Conservation (phyloP, 441 rosid genomes). For the Breynia disticha region DNA sequence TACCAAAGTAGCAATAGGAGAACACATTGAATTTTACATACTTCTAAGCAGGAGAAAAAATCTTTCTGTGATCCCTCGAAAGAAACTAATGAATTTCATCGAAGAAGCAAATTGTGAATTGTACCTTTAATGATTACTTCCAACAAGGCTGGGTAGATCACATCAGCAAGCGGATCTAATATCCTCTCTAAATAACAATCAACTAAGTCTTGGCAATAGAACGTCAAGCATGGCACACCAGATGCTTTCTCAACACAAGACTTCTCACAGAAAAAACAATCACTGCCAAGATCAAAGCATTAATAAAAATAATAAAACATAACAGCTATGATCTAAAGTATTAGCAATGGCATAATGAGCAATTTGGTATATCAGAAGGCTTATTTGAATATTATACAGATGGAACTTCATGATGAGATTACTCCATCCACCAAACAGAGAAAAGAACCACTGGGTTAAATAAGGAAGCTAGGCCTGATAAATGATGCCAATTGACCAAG, state of each 20-base stretch:
- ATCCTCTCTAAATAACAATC: slow-evolving; percentile 38
- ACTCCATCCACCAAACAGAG: too few relatives aligned
- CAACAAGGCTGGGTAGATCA: slow-evolving; percentile 62
- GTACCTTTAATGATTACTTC: slow-evolving; percentile 85
- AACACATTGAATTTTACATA: too few relatives aligned
- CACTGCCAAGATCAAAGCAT: slow-evolving; percentile 41
- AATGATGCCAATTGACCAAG: too few relatives aligned
- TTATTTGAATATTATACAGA: too few relatives aligned
- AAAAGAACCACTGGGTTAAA: too few relatives aligned
- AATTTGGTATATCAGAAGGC: too few relatives aligned
- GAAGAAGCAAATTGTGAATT: neutral
- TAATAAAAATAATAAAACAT: slow-evolving; percentile 1
- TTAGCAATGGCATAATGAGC: too few relatives aligned
- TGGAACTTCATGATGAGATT: too few relatives aligned
- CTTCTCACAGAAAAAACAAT: slow-evolving; percentile 54
- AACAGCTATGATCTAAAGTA: neutral
- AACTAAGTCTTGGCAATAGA: slow-evolving; percentile 37
- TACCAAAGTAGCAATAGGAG: too few relatives aligned
- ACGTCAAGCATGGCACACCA: slow-evolving; percentile 60
- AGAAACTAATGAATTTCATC: neutral
- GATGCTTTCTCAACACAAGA: slow-evolving; percentile 28
- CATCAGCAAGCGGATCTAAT: slow-evolving; percentile 42
- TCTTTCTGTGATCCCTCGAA: too few relatives aligned
- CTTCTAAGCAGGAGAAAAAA: too few relatives aligned
- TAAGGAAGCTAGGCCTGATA: too few relatives aligned